phyloP scores from a whole-genome alignment of 2,329 filamentous ascomycete genomes.

The Dothistroma pini region DNA sequence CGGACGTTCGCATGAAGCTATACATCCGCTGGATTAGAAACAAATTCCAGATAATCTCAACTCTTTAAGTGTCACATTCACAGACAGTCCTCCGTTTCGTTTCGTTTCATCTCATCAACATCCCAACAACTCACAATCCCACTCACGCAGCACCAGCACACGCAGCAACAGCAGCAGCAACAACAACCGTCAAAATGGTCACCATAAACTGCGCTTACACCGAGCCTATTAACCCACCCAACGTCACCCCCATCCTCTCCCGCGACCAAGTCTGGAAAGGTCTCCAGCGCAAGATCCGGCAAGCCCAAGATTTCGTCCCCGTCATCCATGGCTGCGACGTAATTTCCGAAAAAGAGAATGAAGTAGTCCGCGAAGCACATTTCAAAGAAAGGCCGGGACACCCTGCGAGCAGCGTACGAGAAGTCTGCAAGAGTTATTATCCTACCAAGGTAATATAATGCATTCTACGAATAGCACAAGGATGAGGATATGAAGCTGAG shows the following conservation, averaged over 20 bases:
- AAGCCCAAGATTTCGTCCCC: constrained; percentile 46
- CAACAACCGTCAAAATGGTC: constrained; percentile 3
- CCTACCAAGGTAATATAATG: constrained; percentile 37
- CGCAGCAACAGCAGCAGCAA: background rate
- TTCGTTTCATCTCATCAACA: background rate
- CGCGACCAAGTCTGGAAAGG: constrained; percentile 41
- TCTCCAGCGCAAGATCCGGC: constrained; percentile 46
- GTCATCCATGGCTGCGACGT: constrained; percentile 43
- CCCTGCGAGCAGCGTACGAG: constrained; percentile 33
- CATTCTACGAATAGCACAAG: background rate
- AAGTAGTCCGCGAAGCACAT: constrained; percentile 36
- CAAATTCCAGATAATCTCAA: background rate
- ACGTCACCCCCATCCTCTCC: constrained; percentile 37
- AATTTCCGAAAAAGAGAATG: constrained; percentile 37
- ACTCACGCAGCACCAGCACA: background rate
- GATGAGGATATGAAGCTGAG: background rate
- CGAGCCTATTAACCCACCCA: constrained; percentile 43
- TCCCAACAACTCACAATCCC: background rate
- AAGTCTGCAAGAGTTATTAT: constrained; percentile 39
- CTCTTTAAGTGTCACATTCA: background rate
- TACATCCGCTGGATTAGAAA: background rate
- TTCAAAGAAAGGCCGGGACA: constrained; percentile 38
- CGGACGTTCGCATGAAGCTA: background rate
- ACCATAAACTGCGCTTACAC: constrained; percentile 42
- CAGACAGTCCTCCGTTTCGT: background rate